phyloP scores from a whole-genome alignment of 768 basidiomycete genomes.

The Lactarius psammicola region DNA sequence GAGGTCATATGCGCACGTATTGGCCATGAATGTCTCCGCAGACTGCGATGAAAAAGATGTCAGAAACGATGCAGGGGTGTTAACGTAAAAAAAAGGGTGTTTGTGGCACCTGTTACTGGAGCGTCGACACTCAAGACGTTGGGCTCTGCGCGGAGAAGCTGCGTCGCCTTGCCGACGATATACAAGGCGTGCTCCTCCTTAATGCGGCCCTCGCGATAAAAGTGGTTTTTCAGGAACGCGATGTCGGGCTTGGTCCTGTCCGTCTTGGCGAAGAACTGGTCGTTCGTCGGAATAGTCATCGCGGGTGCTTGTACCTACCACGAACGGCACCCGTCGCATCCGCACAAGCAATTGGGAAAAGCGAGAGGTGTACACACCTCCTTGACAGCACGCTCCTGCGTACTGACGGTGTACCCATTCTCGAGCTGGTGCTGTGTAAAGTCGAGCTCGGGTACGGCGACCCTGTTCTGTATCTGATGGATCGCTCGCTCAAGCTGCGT shows the following conservation, averaged over 20 bases:
- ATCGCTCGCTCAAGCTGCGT: constrained; percentile 66
- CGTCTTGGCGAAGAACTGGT: constrained; percentile 85
- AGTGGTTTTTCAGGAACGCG: constrained; percentile 97
- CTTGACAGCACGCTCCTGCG: constrained; percentile 94
- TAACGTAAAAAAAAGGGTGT: not conserved
- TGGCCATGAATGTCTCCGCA: constrained; percentile 99
- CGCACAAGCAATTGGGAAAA: not conserved
- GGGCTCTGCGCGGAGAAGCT: constrained; percentile 76
- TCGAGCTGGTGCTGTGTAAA: constrained; percentile 91
- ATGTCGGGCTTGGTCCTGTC: constrained; percentile 92
- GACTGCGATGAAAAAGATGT: constrained; percentile 27
- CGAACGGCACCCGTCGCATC: not conserved
- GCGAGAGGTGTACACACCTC: constrained; percentile 58
- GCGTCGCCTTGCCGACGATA: constrained; percentile 83
- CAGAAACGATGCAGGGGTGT: constrained; percentile 21
- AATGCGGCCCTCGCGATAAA: constrained; percentile 91
- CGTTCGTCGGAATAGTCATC: constrained; percentile 85
- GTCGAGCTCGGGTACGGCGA: constrained; percentile 67
- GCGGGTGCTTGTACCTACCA: constrained; percentile 95
- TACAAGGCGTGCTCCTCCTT: constrained; percentile 95
- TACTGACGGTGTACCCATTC: constrained; percentile 87
- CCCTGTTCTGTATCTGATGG: constrained; percentile 55
- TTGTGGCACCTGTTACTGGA: constrained; percentile 81
- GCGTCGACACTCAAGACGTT: constrained; percentile 94
- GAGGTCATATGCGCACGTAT: constrained; percentile 67